Evolutionary conservation across 2,329 filamentous ascomycete genomes (phyloP).

Genomic region (Colletotrichum tamarilloi): DNA sequence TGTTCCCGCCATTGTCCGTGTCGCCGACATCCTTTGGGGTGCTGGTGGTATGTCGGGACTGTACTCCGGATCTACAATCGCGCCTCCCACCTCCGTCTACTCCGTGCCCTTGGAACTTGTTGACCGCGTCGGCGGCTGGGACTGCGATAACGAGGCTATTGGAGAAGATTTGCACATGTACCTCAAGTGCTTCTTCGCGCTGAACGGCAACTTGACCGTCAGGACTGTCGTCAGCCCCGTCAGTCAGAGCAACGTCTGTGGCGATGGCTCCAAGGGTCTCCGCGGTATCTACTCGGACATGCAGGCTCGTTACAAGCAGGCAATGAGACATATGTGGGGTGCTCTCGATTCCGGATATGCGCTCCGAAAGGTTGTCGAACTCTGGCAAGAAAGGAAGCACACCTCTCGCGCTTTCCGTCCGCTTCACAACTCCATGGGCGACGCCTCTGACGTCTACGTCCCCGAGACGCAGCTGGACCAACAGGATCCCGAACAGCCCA

Average conservation of each 20-base stretch:
- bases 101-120: conserved; percentile 75
- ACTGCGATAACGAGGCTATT: conserved; percentile 76
- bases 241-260: conserved; percentile 78
- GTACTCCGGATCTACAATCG: conserved; percentile 71
- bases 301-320: conserved; percentile 76
- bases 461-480: conserved; percentile 55
- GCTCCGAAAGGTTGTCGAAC: conserved; percentile 66
- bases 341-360: conserved; percentile 76
- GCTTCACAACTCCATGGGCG: conserved; percentile 63
- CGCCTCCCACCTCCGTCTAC: conserved; percentile 80
- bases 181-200: conserved; percentile 80
- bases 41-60: conserved; percentile 77
- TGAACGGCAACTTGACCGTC: conserved; percentile 75
- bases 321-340: conserved; percentile 81
- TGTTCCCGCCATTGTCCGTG: conserved; percentile 75
- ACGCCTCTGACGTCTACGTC: conserved; percentile 59
- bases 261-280: conserved; percentile 63
- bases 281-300: conserved; percentile 67
- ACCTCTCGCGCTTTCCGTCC: conserved; percentile 66
- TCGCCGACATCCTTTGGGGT: conserved; percentile 79
- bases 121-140: conserved; percentile 78
- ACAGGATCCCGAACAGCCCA: conserved; percentile 51
- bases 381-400: conserved; percentile 68
- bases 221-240: conserved; percentile 75
- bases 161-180: conserved; percentile 84